phyloP scores from a whole-genome alignment of 2,329 filamentous ascomycete genomes.

The Mycogone perniciosa region DNA sequence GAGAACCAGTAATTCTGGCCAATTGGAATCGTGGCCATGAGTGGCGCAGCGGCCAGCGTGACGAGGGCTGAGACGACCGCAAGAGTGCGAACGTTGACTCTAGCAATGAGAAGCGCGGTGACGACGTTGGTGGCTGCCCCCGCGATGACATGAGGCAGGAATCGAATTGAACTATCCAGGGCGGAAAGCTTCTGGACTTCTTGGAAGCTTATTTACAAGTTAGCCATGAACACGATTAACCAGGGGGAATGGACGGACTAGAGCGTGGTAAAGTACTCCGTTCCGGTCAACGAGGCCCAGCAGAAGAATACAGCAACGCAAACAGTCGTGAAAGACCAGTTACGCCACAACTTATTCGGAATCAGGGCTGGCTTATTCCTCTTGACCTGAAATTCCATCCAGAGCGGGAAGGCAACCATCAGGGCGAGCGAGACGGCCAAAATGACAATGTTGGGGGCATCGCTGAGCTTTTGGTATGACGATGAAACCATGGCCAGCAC shows the following conservation, averaged over 20 bases:
- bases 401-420: conserved; percentile 12
- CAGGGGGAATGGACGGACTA: not conserved
- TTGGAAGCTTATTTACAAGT: conserved; percentile 39
- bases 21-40: conserved; percentile 48
- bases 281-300: conserved; percentile 36
- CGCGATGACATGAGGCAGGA: conserved; percentile 41
- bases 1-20: conserved; percentile 45
- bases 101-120: conserved; percentile 36
- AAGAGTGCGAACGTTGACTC: conserved; percentile 32
- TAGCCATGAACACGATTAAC: conserved; percentile 16
- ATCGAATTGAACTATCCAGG: conserved; percentile 40
- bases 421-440: conserved; percentile 4
- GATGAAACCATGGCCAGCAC: conserved; percentile 41
- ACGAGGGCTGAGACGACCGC: conserved; percentile 36
- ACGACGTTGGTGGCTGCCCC: conserved; percentile 36
- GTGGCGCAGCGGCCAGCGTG: conserved; percentile 40
- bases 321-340: conserved; percentile 43
- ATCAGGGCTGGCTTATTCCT: conserved; percentile 27
- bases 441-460: conserved; percentile 8
- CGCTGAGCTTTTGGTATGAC: conserved; percentile 8
- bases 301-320: conserved; percentile 41
- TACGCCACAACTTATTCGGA: conserved; percentile 52
- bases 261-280: conserved; percentile 29
- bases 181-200: conserved; percentile 40
- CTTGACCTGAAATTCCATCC: conserved; percentile 12